Evolutionary conservation across 768 basidiomycete genomes (phyloP).

Genomic region (Pisolithus microcarpus): DNA sequence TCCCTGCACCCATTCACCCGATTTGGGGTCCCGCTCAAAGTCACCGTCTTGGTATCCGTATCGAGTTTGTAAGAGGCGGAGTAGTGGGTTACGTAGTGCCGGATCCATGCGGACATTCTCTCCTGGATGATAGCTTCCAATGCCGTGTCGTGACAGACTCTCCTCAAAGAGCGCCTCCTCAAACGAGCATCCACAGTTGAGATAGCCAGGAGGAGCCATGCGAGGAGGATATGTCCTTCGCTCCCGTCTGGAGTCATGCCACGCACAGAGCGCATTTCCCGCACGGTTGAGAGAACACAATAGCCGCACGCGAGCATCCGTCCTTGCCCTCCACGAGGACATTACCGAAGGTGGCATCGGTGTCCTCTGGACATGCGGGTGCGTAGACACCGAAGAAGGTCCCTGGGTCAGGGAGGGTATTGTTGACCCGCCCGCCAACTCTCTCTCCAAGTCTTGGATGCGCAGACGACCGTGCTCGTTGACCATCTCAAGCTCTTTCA

Average conservation of each 20-base stretch:
- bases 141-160: constrained; percentile 67
- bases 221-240: constrained; percentile 71
- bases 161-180: constrained; percentile 86
- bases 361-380: constrained; percentile 19
- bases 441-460: constrained; percentile 40
- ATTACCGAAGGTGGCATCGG: constrained; percentile 39
- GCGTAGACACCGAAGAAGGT: constrained; percentile 5
- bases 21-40: constrained; percentile 63
- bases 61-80: constrained; percentile 61
- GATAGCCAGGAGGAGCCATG: constrained; percentile 67
- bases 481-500: constrained; percentile 59
- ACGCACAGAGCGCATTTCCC: constrained; percentile 82
- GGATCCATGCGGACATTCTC: constrained; percentile 88
- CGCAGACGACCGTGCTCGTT: constrained; percentile 45
- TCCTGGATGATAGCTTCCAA: constrained; percentile 78
- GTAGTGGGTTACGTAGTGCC: constrained; percentile 71
- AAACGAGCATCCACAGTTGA: constrained; percentile 83
- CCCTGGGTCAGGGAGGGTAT: constrained; percentile 16
- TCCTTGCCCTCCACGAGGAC: constrained; percentile 63
- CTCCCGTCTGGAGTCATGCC: constrained; percentile 86
- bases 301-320: constrained; percentile 59
- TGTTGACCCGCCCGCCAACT: constrained; percentile 28
- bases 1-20: constrained; percentile 61
- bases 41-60: constrained; percentile 82
- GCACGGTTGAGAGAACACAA: constrained; percentile 82